Evolutionary conservation across 208 protist genomes (phyloP).

Genomic region (Zelonia costaricensis): DNA sequence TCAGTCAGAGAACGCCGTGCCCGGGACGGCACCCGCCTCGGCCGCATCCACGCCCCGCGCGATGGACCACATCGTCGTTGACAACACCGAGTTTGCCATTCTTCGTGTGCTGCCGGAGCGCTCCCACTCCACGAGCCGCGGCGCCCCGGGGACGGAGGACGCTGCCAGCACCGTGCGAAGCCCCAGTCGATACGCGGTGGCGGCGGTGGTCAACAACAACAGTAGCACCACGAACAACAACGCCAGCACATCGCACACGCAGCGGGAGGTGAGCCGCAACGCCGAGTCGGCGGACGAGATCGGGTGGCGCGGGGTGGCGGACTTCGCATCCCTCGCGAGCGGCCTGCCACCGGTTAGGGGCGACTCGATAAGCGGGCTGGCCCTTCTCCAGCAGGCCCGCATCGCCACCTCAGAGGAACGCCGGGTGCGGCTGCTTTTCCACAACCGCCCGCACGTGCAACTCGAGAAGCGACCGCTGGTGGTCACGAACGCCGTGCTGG

Average conservation of each 20-base stretch:
- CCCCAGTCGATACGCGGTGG: too few relatives aligned
- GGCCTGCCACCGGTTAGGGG: background rate
- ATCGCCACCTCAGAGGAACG: conserved; percentile 32
- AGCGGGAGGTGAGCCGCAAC: background rate
- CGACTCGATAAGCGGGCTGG: background rate
- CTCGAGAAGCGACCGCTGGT: conserved; percentile 30
- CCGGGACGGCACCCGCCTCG: too few relatives aligned
- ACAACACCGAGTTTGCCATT: background rate
- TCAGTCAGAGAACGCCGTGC: too few relatives aligned
- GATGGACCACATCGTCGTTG: background rate
- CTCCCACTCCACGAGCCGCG: too few relatives aligned
- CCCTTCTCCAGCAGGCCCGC: conserved; percentile 4
- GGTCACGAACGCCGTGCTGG: conserved; percentile 33
- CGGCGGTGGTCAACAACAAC: too few relatives aligned
- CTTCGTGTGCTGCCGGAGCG: background rate
- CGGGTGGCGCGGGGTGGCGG: background rate
- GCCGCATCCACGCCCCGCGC: background rate
- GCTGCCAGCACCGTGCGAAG: too few relatives aligned
- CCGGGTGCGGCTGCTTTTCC: conserved; percentile 35
- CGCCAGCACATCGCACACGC: background rate
- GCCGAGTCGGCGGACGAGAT: background rate
- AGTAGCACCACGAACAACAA: too few relatives aligned
- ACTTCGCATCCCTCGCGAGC: background rate
- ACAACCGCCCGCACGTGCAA: conserved; percentile 33
- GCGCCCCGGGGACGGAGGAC: too few relatives aligned